These are phyloP conservation scores for Lophium mytilinum DNA, from an alignment of 495 filamentous ascomycete genomes.

Conservation along the genomic window DNA sequence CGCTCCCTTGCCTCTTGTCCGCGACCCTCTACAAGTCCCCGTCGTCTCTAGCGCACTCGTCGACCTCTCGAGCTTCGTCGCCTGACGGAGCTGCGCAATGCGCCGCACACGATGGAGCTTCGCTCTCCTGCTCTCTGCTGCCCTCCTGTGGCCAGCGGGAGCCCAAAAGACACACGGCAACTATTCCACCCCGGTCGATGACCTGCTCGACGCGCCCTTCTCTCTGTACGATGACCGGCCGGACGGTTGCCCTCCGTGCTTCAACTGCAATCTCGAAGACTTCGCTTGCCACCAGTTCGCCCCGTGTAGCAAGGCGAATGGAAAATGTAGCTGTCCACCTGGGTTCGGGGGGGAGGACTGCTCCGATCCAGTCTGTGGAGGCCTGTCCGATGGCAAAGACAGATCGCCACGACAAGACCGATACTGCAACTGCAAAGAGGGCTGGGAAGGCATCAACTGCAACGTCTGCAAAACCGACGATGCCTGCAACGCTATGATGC, in stretches of 20 bases:
- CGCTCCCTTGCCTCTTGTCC: neutral
- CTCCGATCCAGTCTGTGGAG: conserved; percentile 77
- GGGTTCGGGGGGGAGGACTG: conserved; percentile 94
- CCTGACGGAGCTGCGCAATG: conserved; percentile 13
- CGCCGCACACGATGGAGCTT: conserved; percentile 14
- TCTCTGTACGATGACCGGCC: conserved; percentile 51
- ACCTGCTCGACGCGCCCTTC: conserved; percentile 33
- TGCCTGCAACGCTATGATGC: conserved; percentile 80
- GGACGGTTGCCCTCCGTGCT: conserved; percentile 60
- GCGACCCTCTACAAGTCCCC: neutral
- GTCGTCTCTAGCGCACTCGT: neutral
- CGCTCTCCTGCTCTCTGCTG: conserved; percentile 10
- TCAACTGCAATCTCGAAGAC: conserved; percentile 93
- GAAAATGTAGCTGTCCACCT: conserved; percentile 82
- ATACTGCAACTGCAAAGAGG: conserved; percentile 77
- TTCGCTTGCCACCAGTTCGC: conserved; percentile 87
- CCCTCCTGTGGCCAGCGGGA: conserved; percentile 1
- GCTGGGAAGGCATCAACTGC: conserved; percentile 98
- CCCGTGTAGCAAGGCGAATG: conserved; percentile 74
- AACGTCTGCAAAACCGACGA: conserved; percentile 82
- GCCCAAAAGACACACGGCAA: conserved; percentile 18
- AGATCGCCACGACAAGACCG: conserved; percentile 58
- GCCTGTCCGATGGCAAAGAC: conserved; percentile 70
- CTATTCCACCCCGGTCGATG: conserved; percentile 18
- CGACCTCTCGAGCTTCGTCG: conserved; percentile 1